Base-by-base conservation (phyloP, 2,329 filamentous ascomycete genomes). In the Fusarium robinianum region DNA sequence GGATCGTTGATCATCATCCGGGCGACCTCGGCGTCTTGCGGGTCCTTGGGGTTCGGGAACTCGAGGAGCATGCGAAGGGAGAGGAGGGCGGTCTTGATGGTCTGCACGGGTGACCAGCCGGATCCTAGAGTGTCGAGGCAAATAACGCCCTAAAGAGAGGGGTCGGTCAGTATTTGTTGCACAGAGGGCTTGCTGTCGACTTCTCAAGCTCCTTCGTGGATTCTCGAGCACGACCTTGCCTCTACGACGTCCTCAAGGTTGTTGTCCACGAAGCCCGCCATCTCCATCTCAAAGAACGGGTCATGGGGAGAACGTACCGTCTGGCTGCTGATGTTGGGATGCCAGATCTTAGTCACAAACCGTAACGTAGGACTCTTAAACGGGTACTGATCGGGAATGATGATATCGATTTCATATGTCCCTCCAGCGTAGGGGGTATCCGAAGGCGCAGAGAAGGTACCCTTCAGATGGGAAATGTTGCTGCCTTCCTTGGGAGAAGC, bases 81-180 rank as follows among this genome's bases (percentile, higher is more conserved):
- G 46, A 99, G 84, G 31, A 99, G 81, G 24, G 92, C 90, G 14
- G 90, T 95, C 72, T 96, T 97, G 68, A 99, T 92, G 10, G 92
- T 99, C 49, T 96, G 80, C 16, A 99, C 91, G 0, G 94, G 94
- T 5, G 92, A 96, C 94, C 94, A 99, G 58, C 88, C 90, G 9
- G 81, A 81, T 8, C 87, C 85, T 11, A 99, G 80, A 0, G 91
- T 97, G 66, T 99, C 94, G 41, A 99, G 83, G 64, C 94, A 99
- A 67, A 99, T 99, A 17, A 91, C 92, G 42, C 94, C 94, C 90
- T 97, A 51, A 6, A n/a, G n/a, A 27, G n/a, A 26, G 22, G 8
- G 22, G n/a, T 31, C 3, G 12, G 48, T 59, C 37, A 64, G 43
- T 35, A 32, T 25, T 18, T 29, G 40, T n/a, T n/a, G n/a, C n/a